Base-by-base conservation (phyloP, 1,284 basidiomycete genomes). In the Ganoderma lucidum region DNA sequence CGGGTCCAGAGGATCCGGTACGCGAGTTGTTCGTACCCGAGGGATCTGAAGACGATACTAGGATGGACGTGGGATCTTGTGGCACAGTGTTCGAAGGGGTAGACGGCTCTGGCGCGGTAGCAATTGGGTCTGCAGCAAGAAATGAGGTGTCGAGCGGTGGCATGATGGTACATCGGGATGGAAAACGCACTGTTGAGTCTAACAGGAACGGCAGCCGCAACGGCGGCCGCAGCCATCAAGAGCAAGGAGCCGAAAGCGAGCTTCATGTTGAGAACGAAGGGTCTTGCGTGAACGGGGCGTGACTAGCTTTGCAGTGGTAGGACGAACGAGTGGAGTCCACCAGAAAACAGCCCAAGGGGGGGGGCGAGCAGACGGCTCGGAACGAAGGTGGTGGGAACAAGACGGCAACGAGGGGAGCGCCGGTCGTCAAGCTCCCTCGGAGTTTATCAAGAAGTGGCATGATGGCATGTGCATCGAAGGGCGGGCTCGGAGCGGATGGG, bases 301-400 rank as follows among this genome's bases (percentile, higher is more conserved):
- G n/a, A 39, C 39, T 32, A 56, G 59, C 48, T 59, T 62, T 32
- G 37, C 28, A 28, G 59, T 60, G 55, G 62, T 41, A 64, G 66
- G 61, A 70, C 70, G 62, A 73, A 73, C 37, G 72, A 73, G 66
- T 66, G 72, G 68, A 62, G 64, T 66, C 70, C 72, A 70, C 59
- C 59, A 41, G 59, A 44, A 30, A 30, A 19, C n/a, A 48, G 51
- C 64, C 32, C 28, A 64, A 63, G 14, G 30, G 32, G 1, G 35
- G 35, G 35, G 8, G 32, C 1, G 60, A 65, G 62, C 51, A 66
- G 61, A 32, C 48, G 41, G 64, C 45, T 61, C 17, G 53, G 37
- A 69, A 63, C 51, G 63, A 65, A 69, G 60, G 67, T 32, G 53
- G 62, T 37, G 69, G 65, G 60, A 70, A 56, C 41, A 55, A 44